Evolutionary conservation across 768 basidiomycete genomes (phyloP), one percentile per base, ranked within the genome.

Genomic region (Lentinula detonsa): DNA sequence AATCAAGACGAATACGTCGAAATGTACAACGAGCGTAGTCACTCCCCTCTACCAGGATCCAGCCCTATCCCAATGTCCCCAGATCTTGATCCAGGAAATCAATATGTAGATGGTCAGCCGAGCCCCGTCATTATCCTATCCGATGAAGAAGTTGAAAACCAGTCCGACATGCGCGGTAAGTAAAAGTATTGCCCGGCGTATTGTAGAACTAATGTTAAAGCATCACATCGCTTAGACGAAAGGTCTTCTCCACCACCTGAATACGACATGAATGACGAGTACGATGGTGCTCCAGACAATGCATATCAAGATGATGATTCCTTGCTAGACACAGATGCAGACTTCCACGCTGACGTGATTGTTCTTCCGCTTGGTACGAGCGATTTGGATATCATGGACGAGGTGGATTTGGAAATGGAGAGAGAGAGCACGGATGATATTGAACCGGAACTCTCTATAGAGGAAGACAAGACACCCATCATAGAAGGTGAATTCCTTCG

Each of bases 291-390:
- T 21, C 34, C n/a, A 9, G 34, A 54, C 5, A 13, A 37, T 23
- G 35, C 8, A 8, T 40, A 54, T 39, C 35, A 54, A 18, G 60
- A 40, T 33, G 60, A 40, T 33, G 54, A 21, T n/a, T 45, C 66
- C 23, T 65, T 66, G 46, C 65, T 64, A 37, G 66, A 65, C 42
- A 64, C 62, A 54, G 65, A 65, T 40, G 55, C 51, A 35, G 62
- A 66, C 11, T 40, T 51, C 46, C 50, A 39, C 48, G 63, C 58
- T 58, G 43, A 57, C 28, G 48, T 58, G 43, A 50, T 10, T 16
- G 10, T 51, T 23, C 23, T 70, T 21, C 71, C 69, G 13, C 63
- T 71, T 11, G 69, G 69, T n/a, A 70, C 70, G 13, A 72, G 69
- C 53, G 71, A 72, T 50, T 61, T 71, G 37, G 68, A 61, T 45